phyloP scores from a whole-genome alignment of 2,329 filamentous ascomycete genomes.

The Sclerotinia trifoliorum region DNA sequence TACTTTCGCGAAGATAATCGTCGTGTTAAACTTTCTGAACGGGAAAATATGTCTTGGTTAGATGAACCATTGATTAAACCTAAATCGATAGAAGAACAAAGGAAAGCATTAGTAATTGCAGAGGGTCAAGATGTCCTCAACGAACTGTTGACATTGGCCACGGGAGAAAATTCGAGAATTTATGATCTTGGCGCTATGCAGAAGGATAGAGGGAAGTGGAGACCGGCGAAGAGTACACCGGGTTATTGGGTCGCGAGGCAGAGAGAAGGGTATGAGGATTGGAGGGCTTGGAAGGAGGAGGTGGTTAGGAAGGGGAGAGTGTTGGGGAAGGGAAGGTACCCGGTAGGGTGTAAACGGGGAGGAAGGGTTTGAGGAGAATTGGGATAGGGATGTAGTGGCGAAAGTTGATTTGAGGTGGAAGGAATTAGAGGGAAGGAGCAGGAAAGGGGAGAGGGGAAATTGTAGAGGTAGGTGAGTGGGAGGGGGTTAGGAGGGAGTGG shows the following conservation, averaged over 20 bases:
- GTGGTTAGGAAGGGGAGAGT: slow-evolving; percentile 54
- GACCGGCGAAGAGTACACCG: slow-evolving; percentile 61
- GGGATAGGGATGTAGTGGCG: slow-evolving; percentile 30
- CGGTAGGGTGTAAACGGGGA: slow-evolving; percentile 26
- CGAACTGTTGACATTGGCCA: slow-evolving; percentile 63
- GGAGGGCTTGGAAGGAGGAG: slow-evolving; percentile 57
- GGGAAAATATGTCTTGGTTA: slow-evolving; percentile 53
- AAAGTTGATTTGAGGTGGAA: slow-evolving; percentile 35
- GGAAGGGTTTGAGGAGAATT: slow-evolving; percentile 22
- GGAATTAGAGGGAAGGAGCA: slow-evolving; percentile 33
- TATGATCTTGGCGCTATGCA: slow-evolving; percentile 60
- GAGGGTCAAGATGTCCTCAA: slow-evolving; percentile 64
- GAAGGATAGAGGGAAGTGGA: slow-evolving; percentile 63
- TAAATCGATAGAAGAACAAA: slow-evolving; percentile 47
- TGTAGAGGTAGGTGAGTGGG: slow-evolving; percentile 37
- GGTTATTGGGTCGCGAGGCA: slow-evolving; percentile 65
- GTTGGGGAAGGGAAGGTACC: slow-evolving; percentile 39
- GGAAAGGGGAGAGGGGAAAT: slow-evolving; percentile 36
- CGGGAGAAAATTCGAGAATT: slow-evolving; percentile 47
- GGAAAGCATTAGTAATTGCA: slow-evolving; percentile 52
- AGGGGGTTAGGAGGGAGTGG: slow-evolving; percentile 35
- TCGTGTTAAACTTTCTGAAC: slow-evolving; percentile 56
- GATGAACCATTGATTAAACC: slow-evolving; percentile 56
- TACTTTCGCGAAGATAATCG: slow-evolving; percentile 68
- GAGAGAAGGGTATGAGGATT: slow-evolving; percentile 62